Evolutionary conservation across 768 basidiomycete species (phyloP), one percentile per base, ranked within the genome.

Genomic region (Albatrellus ellisii): DNA sequence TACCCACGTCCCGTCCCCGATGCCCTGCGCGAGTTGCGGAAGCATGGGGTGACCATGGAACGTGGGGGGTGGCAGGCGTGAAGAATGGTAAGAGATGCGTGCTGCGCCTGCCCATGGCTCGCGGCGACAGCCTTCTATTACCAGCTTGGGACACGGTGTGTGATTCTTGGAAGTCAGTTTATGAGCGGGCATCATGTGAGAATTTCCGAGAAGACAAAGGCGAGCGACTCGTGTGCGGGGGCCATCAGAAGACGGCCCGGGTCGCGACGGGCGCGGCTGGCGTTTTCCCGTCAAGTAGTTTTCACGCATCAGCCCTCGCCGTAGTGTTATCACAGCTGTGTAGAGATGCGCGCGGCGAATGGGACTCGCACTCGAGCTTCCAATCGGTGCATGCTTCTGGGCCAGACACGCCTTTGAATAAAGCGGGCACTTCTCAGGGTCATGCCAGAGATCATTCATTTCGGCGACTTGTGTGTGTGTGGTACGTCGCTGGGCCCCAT

Each of bases 171-270:
- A n/a, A n/a, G n/a, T n/a, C n/a, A n/a, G n/a, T n/a, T 36, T 21
- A 36, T 36, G 35, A 36, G 20, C 35, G 35, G 35, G 35, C 17
- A 36, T 36, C 35, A 36, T 14, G 20, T 36, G 35, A 36, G 35
- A 36, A 36, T 22, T 18, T 22, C 8, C 17, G 35, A 31, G 29
- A 31, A 31, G 29, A 31, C 29, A 31, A 12, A 17, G 29, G 29
- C 6, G 29, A 12, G 35, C 12, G 17, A 22, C 20, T 36, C 35
- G 25, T 21, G 35, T 36, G 35, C 25, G 17, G 14, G 35, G n/a
- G n/a, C n/a, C n/a, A n/a, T n/a, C n/a, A 17, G 15, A 21, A 17
- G 35, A 22, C 35, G 35, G 18, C 17, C 2, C 14, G 34, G 7
- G 8, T 18, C n/a, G n/a, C 20, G 35, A 18, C 14, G 20, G 11